Percentiles rank a stretch among this genome's conserved stretches.
Evolutionary conservation across 306 rosid genomes (phyloP).

Genomic region (Amphicarpaea edgeworthii): DNA sequence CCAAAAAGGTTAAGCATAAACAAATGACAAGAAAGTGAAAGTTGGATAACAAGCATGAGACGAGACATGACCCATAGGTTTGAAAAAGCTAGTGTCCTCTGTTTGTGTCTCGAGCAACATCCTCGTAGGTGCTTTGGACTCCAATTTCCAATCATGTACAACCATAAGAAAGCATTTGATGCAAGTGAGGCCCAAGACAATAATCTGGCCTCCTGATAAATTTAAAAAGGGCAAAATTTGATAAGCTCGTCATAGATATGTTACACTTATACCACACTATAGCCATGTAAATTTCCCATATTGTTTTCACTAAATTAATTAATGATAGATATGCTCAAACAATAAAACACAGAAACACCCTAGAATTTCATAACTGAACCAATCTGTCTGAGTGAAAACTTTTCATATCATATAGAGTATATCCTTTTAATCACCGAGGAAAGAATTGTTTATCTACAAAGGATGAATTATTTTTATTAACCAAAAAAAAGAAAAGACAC

Average conservation of each 20-base stretch:
- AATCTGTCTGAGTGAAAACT: slow-evolving; percentile 8
- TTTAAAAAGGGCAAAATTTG: slow-evolving; percentile 36
- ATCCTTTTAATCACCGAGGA: neutral
- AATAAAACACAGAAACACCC: slow-evolving; percentile 17
- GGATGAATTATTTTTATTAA: slow-evolving; percentile 30
- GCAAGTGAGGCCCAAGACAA: slow-evolving; percentile 97
- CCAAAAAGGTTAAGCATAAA: slow-evolving; percentile 13
- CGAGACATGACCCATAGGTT: too few species aligned
- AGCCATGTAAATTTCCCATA: slow-evolving; percentile 18
- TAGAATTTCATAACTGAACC: slow-evolving; percentile 12
- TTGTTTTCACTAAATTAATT: slow-evolving; percentile 1
- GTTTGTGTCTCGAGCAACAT: too few species aligned
- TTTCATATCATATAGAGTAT: slow-evolving; percentile 2
- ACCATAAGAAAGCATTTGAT: slow-evolving; percentile 96
- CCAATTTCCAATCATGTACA: slow-evolving; percentile 97
- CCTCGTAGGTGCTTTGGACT: slow-evolving; percentile 97
- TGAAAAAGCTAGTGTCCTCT: too few species aligned
- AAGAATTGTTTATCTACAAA: slow-evolving; percentile 17
- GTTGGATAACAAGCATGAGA: slow-evolving; percentile 1
- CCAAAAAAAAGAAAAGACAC: neutral
- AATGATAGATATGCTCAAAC: slow-evolving; percentile 34
- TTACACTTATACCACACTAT: slow-evolving; percentile 25
- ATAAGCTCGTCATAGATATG: slow-evolving; percentile 34
- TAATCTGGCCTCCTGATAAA: slow-evolving; percentile 95
- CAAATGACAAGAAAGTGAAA: slow-evolving; percentile 12